Evolutionary conservation across 225 moss, liverwort and hornwort genomes (phyloP), one percentile per base, ranked within the genome.

Genomic region (Asterella californica): DNA sequence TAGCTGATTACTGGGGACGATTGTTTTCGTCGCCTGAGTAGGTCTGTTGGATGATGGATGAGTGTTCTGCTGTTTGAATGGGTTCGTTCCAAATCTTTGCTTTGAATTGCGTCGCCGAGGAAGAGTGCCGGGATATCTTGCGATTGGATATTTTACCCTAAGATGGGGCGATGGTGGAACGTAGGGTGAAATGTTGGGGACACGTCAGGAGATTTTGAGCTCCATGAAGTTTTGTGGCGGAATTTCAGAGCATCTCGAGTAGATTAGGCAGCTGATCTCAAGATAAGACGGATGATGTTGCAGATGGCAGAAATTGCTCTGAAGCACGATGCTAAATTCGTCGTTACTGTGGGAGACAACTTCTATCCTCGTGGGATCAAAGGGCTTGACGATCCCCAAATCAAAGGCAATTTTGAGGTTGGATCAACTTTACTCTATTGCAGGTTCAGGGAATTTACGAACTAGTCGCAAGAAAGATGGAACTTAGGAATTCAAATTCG

Each of bases 341-440:
- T 89, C 6, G 73, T 89, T 62, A 84, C 86, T 27, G 48, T 89
- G 1, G 88, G 88, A 29, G 88, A 89, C 27, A 89, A 89, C 67
- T 86, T 89, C 67, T 89, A 89, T 76, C 84, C 80, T 0, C 30
- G 82, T 29, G 88, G 88, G 21, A 80, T 89, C 30, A 42, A 59
- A 21, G 82, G 76, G 9, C 80, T 83, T n/a, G 80, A 86, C 15
- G 88, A 89, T 84, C 81, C 82, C 6, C 83, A 78, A 24, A 70
- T 89, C 18, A 59, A 73, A 76, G 76, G 50, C 42, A 72, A 84
- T 66, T 89, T 86, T 62, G 88, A 89, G 86, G 88, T 89, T n/a
- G 10, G 79, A 22, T 49, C 24, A 30, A 33, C 50, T 30, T 70
- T 17, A 53, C 17, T 50, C 48, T 27, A n/a, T 50, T n/a, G 27